Conservation (phyloP, 805 yeast species). For the Saccharomycodes ludwigii region DNA sequence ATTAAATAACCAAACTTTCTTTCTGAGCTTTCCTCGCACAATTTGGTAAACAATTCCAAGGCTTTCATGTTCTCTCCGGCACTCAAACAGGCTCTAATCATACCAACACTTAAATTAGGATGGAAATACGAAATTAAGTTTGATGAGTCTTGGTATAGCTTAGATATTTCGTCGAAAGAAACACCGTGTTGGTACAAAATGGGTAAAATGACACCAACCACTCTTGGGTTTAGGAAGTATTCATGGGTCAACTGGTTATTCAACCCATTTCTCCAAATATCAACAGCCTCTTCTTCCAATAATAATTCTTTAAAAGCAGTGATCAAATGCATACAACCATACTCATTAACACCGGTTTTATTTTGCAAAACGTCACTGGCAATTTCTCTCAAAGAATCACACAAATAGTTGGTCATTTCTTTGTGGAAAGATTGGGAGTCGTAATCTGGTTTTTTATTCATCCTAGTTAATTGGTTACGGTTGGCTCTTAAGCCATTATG, state of each 20-base stretch:
- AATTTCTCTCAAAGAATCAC: constrained; percentile 38
- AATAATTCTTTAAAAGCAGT: constrained; percentile 50
- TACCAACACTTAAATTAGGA: constrained; percentile 45
- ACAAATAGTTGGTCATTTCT: constrained; percentile 38
- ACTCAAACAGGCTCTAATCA: constrained; percentile 60
- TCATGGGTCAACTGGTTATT: constrained; percentile 19
- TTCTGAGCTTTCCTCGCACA: constrained; percentile 40
- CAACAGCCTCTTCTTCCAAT: constrained; percentile 49
- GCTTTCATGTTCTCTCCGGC: constrained; percentile 58
- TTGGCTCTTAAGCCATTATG: constrained; percentile 47
- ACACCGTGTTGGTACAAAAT: constrained; percentile 50
- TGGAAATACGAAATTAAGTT: constrained; percentile 22
- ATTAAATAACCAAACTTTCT: constrained; percentile 41
- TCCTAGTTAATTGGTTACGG: constrained; percentile 39
- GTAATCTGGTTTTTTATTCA: constrained; percentile 47
- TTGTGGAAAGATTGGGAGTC: constrained; percentile 45
- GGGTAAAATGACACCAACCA: constrained; percentile 59
- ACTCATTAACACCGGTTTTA: constrained; percentile 28
- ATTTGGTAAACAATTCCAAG: constrained; percentile 45
- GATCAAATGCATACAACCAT: constrained; percentile 45
- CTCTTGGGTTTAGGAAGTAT: constrained; percentile 46
- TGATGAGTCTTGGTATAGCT: constrained; percentile 37
- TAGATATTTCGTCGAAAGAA: constrained; percentile 47
- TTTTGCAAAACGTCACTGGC: constrained; percentile 37
- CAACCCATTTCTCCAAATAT: constrained; percentile 58